Conservation (phyloP, 1,284 basidiomycete genomes). For the Trichosporon sp. region DNA sequence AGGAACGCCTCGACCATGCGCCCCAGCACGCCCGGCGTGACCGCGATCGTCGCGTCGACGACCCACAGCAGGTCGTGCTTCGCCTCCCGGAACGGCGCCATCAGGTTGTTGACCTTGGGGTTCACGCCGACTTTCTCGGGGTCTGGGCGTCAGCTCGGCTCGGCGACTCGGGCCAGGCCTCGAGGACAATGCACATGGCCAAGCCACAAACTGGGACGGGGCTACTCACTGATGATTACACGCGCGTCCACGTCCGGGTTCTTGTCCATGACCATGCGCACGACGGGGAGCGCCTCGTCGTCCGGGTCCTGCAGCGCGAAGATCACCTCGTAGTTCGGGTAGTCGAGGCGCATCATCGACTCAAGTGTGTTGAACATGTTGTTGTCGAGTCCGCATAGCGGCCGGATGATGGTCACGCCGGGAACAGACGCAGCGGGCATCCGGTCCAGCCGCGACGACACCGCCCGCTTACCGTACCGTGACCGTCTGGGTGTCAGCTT, state of each 20-base stretch:
- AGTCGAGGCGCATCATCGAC: conserved; percentile 81
- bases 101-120: conserved; percentile 96
- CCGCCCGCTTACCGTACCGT: conserved; percentile 62
- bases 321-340: conserved; percentile 80
- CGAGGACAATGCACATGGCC: not conserved
- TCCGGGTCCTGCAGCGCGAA: conserved; percentile 75
- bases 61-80: conserved; percentile 92
- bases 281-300: conserved; percentile 77
- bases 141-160: conserved; percentile 31
- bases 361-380: conserved; percentile 92
- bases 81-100: conserved; percentile 74
- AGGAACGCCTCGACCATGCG: conserved; percentile 70
- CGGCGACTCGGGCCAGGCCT: no score
- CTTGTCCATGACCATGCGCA: conserved; percentile 66
- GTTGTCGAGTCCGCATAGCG: conserved; percentile 84
- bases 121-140: conserved; percentile 70
- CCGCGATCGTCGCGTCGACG: conserved; percentile 86
- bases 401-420: conserved; percentile 85
- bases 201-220: not conserved
- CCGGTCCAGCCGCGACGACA: conserved; percentile 60
- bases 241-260: conserved; percentile 65
- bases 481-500: conserved; percentile 56
- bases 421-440: conserved; percentile 58
- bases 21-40: conserved; percentile 72
- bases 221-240: conserved; percentile 66